phyloP scores from a whole-genome alignment of 805 yeast genomes.

The Suhomyces prunicola region DNA sequence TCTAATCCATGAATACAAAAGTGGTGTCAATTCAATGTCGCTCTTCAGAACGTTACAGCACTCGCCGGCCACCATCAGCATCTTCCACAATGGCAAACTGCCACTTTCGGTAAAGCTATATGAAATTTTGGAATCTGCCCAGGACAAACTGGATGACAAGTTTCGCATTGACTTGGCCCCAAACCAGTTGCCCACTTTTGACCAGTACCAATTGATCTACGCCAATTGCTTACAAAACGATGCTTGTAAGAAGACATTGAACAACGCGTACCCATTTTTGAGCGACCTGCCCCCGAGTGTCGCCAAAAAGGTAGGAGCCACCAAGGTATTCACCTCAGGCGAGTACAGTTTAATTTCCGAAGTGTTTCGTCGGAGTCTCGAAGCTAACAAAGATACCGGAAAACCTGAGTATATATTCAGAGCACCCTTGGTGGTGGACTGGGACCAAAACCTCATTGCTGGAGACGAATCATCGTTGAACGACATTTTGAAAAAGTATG shows the following conservation, averaged over 20 bases:
- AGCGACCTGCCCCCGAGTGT: conserved; percentile 16
- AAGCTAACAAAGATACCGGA: conserved; percentile 8
- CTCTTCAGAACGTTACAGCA: conserved; percentile 41
- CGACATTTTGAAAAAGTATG: conserved; percentile 30
- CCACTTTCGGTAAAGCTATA: conserved; percentile 31
- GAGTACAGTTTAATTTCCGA: conserved; percentile 40
- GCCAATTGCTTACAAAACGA: conserved; percentile 26
- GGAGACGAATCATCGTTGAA: conserved; percentile 32
- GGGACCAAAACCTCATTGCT: conserved; percentile 44
- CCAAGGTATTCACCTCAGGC: conserved; percentile 33
- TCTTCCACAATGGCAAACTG: conserved; percentile 38
- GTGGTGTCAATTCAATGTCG: conserved; percentile 20
- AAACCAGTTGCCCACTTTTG: conserved; percentile 41
- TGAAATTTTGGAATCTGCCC: conserved; percentile 30
- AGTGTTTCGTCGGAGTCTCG: conserved; percentile 23
- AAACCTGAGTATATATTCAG: conserved; percentile 31
- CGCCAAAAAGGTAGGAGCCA: conserved; percentile 16
- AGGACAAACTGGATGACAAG: conserved; percentile 25
- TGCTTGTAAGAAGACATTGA: conserved; percentile 24
- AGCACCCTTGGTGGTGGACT: conserved; percentile 43
- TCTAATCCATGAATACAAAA: too few species aligned
- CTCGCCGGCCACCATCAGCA: conserved; percentile 40
- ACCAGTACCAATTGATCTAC: conserved; percentile 32
- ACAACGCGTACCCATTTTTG: conserved; percentile 36
- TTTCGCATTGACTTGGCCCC: conserved; percentile 38